phyloP scores from a whole-genome alignment of 202 grass and related monocot species.

The Dendrocalamus latiflorus region DNA sequence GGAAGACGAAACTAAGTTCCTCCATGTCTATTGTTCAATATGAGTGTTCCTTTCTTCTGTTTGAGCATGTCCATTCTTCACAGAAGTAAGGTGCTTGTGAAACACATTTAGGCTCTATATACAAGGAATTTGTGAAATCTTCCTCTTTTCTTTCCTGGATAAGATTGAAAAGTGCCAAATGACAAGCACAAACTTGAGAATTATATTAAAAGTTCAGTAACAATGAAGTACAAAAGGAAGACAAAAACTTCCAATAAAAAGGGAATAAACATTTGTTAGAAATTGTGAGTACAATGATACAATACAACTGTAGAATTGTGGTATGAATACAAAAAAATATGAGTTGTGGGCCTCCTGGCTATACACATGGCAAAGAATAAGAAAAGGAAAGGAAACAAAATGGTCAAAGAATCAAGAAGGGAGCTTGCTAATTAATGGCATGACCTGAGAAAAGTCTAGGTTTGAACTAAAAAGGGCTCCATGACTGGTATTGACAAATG shows the following conservation, averaged over 20 bases:
- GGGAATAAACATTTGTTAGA: conserved; percentile 7
- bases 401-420: neutral
- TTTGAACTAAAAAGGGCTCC: neutral
- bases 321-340: too few relatives aligned
- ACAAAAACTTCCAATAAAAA: conserved; percentile 10
- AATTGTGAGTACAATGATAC: too few relatives aligned
- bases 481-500: conserved; percentile 32
- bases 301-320: too few relatives aligned
- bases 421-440: too few relatives aligned
- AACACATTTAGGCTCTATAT: too few relatives aligned
- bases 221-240: conserved; percentile 14
- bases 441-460: too few relatives aligned
- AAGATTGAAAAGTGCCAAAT: neutral
- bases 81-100: neutral
- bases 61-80: neutral
- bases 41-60: neutral
- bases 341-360: too few relatives aligned
- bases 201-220: conserved; percentile 13
- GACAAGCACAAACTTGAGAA: conserved; percentile 6
- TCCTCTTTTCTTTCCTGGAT: neutral
- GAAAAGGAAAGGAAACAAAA: conserved; percentile 5
- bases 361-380: conserved; percentile 27
- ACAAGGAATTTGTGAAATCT: neutral
- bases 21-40: neutral
- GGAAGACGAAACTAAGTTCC: neutral